phyloP scores from a whole-genome alignment of 768 basidiomycete genomes.

The Dacryopinax spathularia region DNA sequence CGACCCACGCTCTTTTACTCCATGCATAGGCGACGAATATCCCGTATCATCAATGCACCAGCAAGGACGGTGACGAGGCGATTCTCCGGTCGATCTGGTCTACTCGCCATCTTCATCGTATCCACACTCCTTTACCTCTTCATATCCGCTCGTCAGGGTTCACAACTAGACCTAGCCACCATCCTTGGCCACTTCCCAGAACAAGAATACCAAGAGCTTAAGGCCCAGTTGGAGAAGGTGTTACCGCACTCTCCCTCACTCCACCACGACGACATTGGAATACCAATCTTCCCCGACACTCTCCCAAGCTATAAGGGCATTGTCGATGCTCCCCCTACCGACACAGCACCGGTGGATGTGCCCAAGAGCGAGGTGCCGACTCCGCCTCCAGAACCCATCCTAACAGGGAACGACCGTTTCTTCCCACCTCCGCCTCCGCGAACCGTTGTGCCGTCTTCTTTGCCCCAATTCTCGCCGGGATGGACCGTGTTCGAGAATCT shows the following conservation, averaged over 20 bases:
- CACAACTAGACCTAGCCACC: background rate
- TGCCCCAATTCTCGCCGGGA: conserved; percentile 34
- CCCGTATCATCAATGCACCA: background rate
- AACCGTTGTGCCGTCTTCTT: background rate
- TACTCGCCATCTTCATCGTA: background rate
- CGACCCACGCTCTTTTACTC: no score
- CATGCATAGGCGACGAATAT: background rate
- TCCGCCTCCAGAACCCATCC: background rate
- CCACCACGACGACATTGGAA: background rate
- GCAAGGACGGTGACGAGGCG: background rate
- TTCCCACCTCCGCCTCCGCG: background rate
- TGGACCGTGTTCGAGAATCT: conserved; percentile 77
- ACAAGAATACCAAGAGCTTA: background rate
- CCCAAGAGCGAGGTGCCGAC: background rate
- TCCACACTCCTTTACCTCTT: background rate
- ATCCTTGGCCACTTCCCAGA: background rate
- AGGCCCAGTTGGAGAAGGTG: background rate
- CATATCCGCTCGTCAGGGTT: background rate
- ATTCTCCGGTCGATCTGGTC: background rate
- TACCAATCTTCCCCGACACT: background rate
- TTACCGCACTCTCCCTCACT: background rate
- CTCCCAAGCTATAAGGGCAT: background rate
- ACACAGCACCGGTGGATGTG: no score
- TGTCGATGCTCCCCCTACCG: background rate
- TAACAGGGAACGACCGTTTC: background rate